phyloP scores from a whole-genome alignment of 2,329 filamentous ascomycete species.

The Colletotrichum caudatum region DNA sequence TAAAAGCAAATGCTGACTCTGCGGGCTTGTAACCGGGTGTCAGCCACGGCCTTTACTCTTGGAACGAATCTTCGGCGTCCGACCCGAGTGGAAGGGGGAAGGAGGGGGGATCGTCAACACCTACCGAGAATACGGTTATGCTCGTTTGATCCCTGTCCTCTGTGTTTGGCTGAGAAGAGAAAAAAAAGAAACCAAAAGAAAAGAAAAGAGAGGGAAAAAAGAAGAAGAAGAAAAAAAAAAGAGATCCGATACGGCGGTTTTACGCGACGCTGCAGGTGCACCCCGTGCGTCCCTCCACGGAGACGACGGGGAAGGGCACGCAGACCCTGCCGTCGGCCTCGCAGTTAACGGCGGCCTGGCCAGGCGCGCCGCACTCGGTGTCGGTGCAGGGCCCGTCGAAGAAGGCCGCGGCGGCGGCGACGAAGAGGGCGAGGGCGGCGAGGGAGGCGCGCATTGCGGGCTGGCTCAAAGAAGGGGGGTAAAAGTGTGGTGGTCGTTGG shows the following conservation, averaged over 20 bases:
- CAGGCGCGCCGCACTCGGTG: constrained; percentile 20
- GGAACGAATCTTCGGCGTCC: not conserved
- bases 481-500: no score
- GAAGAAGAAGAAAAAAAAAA: no score
- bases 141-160: not conserved
- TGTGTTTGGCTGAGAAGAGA: no score
- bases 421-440: constrained; percentile 30
- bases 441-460: constrained; percentile 30
- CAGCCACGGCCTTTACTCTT: not conserved
- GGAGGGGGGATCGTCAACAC: not conserved
- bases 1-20: not conserved
- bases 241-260: no score
- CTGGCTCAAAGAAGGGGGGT: not conserved
- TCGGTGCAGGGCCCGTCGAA: constrained; percentile 35
- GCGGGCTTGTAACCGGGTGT: not conserved
- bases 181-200: no score
- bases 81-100: no score
- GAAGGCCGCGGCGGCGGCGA: constrained; percentile 26
- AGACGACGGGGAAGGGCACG: constrained; percentile 35
- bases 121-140: not conserved
- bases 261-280: constrained; percentile 36
- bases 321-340: constrained; percentile 33
- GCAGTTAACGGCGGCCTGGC: constrained; percentile 28
- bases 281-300: constrained; percentile 24
- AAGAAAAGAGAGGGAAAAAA: no score